Percentiles rank a stretch among this genome's conserved stretches.
These are phyloP conservation scores for Artomyces pyxidatus DNA, from an alignment of 768 basidiomycete species.

Conservation along the genomic window DNA sequence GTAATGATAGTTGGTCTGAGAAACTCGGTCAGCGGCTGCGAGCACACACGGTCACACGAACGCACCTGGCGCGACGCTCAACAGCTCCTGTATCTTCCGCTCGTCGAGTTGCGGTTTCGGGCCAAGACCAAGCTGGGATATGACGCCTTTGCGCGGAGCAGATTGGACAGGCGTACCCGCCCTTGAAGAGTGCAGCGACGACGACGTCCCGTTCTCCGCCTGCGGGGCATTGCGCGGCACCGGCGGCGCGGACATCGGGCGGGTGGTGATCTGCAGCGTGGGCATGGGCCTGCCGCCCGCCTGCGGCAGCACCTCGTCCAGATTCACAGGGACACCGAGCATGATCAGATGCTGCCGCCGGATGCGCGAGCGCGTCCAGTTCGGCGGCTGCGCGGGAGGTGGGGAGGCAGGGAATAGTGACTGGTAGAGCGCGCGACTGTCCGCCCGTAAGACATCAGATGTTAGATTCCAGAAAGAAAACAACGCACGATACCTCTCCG, in stretches of 20 bases:
- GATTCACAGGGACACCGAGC: constrained; percentile 89
- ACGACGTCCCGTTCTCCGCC: constrained; percentile 23
- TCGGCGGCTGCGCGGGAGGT: constrained; percentile 75
- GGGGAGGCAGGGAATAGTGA: constrained; percentile 58
- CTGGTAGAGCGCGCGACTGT: constrained; percentile 74
- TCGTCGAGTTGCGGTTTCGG: constrained; percentile 69
- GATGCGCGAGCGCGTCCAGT: constrained; percentile 90
- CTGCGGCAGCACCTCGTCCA: constrained; percentile 83
- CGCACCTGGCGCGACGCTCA: constrained; percentile 63
- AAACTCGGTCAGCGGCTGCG: background rate
- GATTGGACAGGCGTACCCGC: constrained; percentile 32
- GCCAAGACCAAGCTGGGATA: constrained; percentile 50
- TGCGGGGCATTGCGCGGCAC: constrained; percentile 37
- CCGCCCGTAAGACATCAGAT: constrained; percentile 19
- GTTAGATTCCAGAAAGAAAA: constrained; percentile 5
- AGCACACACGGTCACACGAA: background rate
- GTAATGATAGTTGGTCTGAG: constrained; percentile 64
- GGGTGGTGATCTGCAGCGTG: constrained; percentile 72
- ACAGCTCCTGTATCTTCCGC: constrained; percentile 53
- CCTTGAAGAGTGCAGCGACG: constrained; percentile 40
- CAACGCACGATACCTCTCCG: constrained; percentile 52
- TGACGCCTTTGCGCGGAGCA: constrained; percentile 30
- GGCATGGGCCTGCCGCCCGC: constrained; percentile 62
- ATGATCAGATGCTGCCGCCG: constrained; percentile 86
- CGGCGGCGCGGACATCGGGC: constrained; percentile 77